Evolutionary conservation across 2,329 filamentous ascomycete genomes (phyloP).

Genomic region (Madurella fahalii): DNA sequence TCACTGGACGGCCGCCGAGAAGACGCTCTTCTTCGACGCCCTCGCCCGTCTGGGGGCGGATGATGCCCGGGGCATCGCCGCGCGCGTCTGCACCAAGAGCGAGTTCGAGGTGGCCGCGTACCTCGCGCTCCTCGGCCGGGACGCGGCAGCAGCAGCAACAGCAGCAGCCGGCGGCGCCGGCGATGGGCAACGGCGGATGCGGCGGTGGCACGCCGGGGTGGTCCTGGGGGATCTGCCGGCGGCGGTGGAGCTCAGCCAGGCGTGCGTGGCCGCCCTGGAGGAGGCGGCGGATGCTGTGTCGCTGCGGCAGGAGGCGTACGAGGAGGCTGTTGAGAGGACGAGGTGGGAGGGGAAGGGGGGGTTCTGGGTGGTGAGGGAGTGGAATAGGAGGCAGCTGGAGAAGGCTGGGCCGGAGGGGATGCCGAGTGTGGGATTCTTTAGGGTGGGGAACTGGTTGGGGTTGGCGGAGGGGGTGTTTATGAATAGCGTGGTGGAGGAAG

Average conservation of each 20-base stretch:
- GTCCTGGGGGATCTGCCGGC: constrained; percentile 52
- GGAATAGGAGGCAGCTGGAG: constrained; percentile 49
- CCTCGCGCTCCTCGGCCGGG: constrained; percentile 56
- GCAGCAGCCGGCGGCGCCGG: constrained; percentile 38
- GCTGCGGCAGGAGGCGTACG: constrained; percentile 58
- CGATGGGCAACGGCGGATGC: constrained; percentile 12
- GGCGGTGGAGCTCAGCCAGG: constrained; percentile 65
- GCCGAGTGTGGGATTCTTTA: constrained; percentile 52
- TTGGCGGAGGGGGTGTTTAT: constrained; percentile 69
- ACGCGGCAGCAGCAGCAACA: constrained; percentile 35
- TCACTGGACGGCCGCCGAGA: constrained; percentile 68
- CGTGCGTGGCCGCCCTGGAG: constrained; percentile 64
- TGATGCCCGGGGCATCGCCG: constrained; percentile 59
- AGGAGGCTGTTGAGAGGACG: constrained; percentile 55
- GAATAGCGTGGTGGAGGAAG: constrained; percentile 60
- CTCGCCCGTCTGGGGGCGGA: constrained; percentile 61
- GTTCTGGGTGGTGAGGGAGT: constrained; percentile 49
- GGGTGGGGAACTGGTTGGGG: constrained; percentile 55
- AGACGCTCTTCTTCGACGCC: constrained; percentile 63
- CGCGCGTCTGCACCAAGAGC: constrained; percentile 65
- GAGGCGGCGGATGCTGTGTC: constrained; percentile 63
- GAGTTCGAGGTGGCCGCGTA: constrained; percentile 70
- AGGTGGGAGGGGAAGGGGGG: constrained; percentile 60
- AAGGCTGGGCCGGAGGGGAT: constrained; percentile 34
- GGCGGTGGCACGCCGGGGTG: background rate